These are phyloP conservation scores for Striga hermonthica DNA, from an alignment of 305 asterid genomes.

Conservation along the genomic window DNA sequence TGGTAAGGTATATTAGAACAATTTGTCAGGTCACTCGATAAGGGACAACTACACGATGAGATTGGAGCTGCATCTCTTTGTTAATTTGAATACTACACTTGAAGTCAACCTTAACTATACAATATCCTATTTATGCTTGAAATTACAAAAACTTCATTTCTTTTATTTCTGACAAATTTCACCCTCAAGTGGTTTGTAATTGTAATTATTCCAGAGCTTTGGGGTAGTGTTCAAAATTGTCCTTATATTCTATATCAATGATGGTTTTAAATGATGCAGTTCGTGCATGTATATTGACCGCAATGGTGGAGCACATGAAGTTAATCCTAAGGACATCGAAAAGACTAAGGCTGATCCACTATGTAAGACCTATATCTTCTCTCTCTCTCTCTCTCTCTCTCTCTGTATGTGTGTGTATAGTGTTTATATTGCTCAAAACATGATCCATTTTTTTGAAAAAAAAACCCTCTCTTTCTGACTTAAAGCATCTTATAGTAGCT, in stretches of 20 bases:
- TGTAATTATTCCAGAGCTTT: background rate
- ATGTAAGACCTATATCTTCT: constrained; percentile 48
- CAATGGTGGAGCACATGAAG: constrained; percentile 53
- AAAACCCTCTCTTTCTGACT: constrained; percentile 28
- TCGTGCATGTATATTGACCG: constrained; percentile 63
- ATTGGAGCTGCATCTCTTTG: background rate
- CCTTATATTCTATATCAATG: constrained; percentile 2
- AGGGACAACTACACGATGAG: constrained; percentile 6
- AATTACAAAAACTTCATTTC: background rate
- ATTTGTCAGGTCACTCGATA: constrained; percentile 14
- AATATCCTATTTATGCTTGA: background rate
- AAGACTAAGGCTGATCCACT: constrained; percentile 62
- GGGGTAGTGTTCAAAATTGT: background rate
- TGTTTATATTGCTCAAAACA: constrained; percentile 16
- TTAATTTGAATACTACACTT: background rate
- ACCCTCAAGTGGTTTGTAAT: background rate
- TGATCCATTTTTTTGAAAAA: constrained; percentile 17
- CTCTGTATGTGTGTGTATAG: too few relatives aligned
- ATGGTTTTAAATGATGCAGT: constrained; percentile 43
- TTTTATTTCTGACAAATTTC: background rate
- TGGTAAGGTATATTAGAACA: constrained; percentile 1
- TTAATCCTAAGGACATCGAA: constrained; percentile 51
- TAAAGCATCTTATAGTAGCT: constrained; percentile 23
- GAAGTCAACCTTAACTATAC: background rate
- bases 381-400: constrained; percentile 5